Conservation (phyloP, 2,329 filamentous ascomycete genomes). For the Pseudocercospora fijiensis region DNA sequence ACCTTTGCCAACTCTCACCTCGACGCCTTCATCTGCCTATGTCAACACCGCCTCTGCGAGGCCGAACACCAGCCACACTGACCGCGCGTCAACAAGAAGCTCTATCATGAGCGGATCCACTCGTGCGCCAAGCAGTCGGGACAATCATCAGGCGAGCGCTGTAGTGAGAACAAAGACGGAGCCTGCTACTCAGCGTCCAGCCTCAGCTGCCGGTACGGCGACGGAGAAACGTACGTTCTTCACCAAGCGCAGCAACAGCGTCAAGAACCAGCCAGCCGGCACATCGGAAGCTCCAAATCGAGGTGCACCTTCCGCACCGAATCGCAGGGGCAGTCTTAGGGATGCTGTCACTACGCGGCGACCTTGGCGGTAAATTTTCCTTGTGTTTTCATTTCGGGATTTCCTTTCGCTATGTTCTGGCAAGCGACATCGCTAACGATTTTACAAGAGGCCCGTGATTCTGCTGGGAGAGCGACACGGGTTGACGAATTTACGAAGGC, state of each 20-base stretch:
- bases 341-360: constrained; percentile 24
- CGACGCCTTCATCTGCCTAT: constrained; percentile 25
- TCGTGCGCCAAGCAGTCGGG: constrained; percentile 19
- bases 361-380: constrained; percentile 24
- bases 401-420: constrained; percentile 1
- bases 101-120: background rate
- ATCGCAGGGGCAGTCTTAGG: constrained; percentile 30
- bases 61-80: constrained; percentile 27
- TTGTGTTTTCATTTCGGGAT: background rate
- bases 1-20: constrained; percentile 25
- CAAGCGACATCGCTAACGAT: constrained; percentile 11
- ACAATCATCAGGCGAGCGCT: constrained; percentile 14
- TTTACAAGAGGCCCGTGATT: constrained; percentile 8
- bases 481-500: constrained; percentile 14
- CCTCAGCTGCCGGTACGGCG: constrained; percentile 18
- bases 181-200: constrained; percentile 15
- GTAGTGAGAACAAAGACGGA: constrained; percentile 22
- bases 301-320: constrained; percentile 12
- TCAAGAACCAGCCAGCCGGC: constrained; percentile 8
- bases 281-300: background rate
- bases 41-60: constrained; percentile 15
- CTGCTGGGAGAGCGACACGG: background rate
- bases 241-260: constrained; percentile 22
- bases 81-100: constrained; percentile 14
- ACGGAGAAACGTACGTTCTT: constrained; percentile 24